phyloP scores from a whole-genome alignment of 2,329 filamentous ascomycete species.

The Claviceps sp. region DNA sequence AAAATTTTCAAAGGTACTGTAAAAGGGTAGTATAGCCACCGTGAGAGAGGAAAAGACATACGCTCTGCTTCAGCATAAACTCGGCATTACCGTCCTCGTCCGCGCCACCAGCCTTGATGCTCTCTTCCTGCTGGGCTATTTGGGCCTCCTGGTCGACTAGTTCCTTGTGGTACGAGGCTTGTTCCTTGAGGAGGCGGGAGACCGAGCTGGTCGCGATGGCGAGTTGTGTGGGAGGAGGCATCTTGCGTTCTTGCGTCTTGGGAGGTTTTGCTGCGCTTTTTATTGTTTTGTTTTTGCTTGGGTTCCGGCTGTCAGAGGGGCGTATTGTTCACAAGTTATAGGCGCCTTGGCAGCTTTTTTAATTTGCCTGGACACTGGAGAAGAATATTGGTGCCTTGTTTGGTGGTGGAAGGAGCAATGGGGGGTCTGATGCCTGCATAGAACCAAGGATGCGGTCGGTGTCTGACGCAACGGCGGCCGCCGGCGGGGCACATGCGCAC shows the following conservation, averaged over 20 bases:
- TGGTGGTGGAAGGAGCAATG: background rate
- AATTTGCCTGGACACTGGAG: background rate
- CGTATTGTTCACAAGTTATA: no score
- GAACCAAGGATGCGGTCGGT: no score
- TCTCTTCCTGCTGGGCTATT: slow-evolving; percentile 53
- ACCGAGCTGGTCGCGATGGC: slow-evolving; percentile 69
- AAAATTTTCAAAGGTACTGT: no score
- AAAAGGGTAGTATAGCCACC: no score
- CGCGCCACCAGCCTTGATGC: slow-evolving; percentile 33
- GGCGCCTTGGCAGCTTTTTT: no score
- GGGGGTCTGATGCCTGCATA: background rate
- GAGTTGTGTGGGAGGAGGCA: slow-evolving; percentile 67
- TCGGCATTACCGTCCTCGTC: slow-evolving; percentile 61
- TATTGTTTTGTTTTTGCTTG: background rate
- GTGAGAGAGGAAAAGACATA: slow-evolving; percentile 24
- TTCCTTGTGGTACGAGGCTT: slow-evolving; percentile 81
- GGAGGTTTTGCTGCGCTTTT: background rate
- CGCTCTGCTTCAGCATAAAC: slow-evolving; percentile 77
- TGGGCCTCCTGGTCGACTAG: slow-evolving; percentile 59
- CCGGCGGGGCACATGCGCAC: background rate
- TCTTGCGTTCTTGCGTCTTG: slow-evolving; percentile 22
- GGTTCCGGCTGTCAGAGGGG: no score
- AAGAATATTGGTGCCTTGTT: background rate
- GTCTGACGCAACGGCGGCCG: background rate
- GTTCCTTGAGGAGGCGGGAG: slow-evolving; percentile 78